These are phyloP conservation scores for Colletotrichum lentis DNA, from an alignment of 2,329 filamentous ascomycete species.

Conservation along the genomic window DNA sequence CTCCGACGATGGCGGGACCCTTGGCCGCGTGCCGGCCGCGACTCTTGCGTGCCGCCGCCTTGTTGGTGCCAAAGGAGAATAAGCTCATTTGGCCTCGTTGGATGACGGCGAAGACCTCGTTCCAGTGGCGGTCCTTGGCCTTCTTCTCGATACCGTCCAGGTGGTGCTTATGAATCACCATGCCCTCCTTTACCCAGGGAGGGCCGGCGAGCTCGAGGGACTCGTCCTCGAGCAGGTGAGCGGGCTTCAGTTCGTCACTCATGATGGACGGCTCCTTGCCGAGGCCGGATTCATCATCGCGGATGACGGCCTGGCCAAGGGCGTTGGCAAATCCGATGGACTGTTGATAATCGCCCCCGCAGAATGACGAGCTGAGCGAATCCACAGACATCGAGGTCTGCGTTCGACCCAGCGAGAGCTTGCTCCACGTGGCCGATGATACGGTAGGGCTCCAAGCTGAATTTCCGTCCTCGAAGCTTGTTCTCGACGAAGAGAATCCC, in stretches of 20 bases:
- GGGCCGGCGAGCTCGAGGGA: slow-evolving; percentile 88
- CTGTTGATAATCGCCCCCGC: slow-evolving; percentile 86
- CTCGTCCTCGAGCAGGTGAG: slow-evolving; percentile 87
- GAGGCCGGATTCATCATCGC: slow-evolving; percentile 75
- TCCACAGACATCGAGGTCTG: slow-evolving; percentile 92
- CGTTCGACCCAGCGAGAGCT: slow-evolving; percentile 88
- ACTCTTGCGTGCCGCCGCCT: slow-evolving; percentile 74
- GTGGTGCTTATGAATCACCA: slow-evolving; percentile 95
- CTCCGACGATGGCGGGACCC: slow-evolving; percentile 77
- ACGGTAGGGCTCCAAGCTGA: slow-evolving; percentile 87
- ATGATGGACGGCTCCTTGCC: slow-evolving; percentile 58
- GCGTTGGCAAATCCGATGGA: slow-evolving; percentile 98
- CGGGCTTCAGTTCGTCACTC: slow-evolving; percentile 67
- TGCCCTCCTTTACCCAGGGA: slow-evolving; percentile 98
- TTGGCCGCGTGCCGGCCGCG: slow-evolving; percentile 60
- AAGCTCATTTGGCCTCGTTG: slow-evolving; percentile 93
- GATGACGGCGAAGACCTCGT: slow-evolving; percentile 93
- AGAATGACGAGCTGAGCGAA: slow-evolving; percentile 81
- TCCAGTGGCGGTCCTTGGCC: slow-evolving; percentile 93
- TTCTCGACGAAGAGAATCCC: slow-evolving; percentile 88
- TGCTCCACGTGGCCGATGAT: slow-evolving; percentile 95
- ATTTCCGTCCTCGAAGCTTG: slow-evolving; percentile 89
- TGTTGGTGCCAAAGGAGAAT: slow-evolving; percentile 89
- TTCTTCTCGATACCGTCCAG: slow-evolving; percentile 90
- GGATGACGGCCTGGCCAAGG: slow-evolving; percentile 93